Evolutionary conservation across 441 rosid genomes (phyloP), one percentile per base, ranked within the genome.

Genomic region (Adansonia madagascariensis): DNA sequence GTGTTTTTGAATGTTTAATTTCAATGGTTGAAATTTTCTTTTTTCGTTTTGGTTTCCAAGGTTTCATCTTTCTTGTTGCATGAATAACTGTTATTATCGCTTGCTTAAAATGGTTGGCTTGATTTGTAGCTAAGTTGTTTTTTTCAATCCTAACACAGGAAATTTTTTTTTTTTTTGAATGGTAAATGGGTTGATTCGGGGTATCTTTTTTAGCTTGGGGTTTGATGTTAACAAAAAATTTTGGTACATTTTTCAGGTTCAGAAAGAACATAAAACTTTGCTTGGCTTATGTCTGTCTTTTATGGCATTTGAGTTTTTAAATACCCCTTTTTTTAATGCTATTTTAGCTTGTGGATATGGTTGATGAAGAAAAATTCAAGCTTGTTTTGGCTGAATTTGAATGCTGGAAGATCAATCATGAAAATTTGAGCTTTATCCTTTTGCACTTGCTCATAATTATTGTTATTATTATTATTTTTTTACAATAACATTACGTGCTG

Each of bases 231-330:
- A 55, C 8, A 12, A 2, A 55, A 53, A 31, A 53, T 35, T 50
- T 71, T 71, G 63, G 46, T 53, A 2, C 20, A 31, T 31, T 71
- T 71, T 71, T 71, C 15, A 0, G 62, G 64, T 72, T 17, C 39
- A 18, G 8, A n/a, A 35, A 52, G 31, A 31, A 44, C 71, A 18
- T 44, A 18, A 44, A 66, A 18, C n/a, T 35, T 55, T 72, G 12
- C 49, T 17, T 31, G 62, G 47, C 53, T 35, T 8, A 1, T 71
- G 44, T 71, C 53, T 46, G 12, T 46, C 47, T 41, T n/a, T 3
- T n/a, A 52, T 71, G 44, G 14, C 4, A 6, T 27, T 35, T 49
- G 22, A 52, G 44, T 71, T 9, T 71, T 52, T 35, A 12, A 53
- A 20, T 53, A 11, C 31, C 22, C 9, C 8, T 50, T 15, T 64